Percentiles rank a stretch among this genome's conserved stretches.
Conservation (phyloP, 441 rosid genomes). For the Daphne laureola region DNA sequence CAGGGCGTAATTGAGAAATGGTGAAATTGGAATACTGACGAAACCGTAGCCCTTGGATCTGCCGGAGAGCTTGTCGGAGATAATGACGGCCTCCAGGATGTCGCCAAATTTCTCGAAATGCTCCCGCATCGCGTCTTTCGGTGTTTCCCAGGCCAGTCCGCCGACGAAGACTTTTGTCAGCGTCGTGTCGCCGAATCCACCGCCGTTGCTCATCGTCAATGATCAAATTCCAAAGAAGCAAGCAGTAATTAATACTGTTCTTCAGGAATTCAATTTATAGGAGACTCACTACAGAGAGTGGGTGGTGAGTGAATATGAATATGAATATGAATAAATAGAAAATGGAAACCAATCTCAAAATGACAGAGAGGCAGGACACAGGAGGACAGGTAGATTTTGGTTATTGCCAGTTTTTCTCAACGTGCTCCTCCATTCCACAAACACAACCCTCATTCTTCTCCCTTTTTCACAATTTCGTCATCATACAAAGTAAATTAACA, state of each 20-base stretch:
- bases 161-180: constrained; percentile 93
- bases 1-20: too few species aligned
- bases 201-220: constrained; percentile 42
- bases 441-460: too few species aligned
- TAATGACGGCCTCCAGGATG: constrained; percentile 87
- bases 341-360: constrained; percentile 10
- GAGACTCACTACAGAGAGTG: constrained; percentile 6
- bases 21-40: constrained; percentile 43
- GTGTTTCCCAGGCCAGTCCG: constrained; percentile 93
- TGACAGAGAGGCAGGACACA: constrained; percentile 44
- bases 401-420: constrained; percentile 10
- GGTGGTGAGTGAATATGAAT: not conserved
- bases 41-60: constrained; percentile 98
- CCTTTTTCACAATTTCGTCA: too few species aligned
- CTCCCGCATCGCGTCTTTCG: constrained; percentile 65
- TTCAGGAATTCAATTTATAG: not conserved
- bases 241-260: not conserved
- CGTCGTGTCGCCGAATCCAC: constrained; percentile 76
- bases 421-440: too few species aligned
- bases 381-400: constrained; percentile 44
- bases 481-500: too few species aligned
- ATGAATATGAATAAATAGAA: too few species aligned
- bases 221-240: not conserved
- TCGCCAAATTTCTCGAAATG: constrained; percentile 85
- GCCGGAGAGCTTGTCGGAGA: constrained; percentile 75